These are phyloP conservation scores for Eimeria maxima DNA, from an alignment of 169 alveolate genomes.

Conservation along the genomic window DNA sequence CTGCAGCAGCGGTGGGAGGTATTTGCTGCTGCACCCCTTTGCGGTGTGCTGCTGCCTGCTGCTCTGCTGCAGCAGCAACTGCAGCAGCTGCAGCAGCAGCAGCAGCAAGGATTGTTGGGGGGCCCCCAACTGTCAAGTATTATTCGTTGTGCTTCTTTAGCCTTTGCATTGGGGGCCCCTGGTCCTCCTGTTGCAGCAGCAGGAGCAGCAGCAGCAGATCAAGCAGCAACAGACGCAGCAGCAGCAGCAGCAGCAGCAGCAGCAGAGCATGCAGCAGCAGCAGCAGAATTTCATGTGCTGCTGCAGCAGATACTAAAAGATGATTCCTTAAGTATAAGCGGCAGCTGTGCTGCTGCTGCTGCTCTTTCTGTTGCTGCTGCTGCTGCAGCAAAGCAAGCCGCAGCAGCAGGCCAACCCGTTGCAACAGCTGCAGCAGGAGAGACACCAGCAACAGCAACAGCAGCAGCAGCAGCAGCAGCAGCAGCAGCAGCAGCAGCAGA, in stretches of 20 bases:
- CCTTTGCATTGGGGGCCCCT: not conserved
- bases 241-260: too few species aligned
- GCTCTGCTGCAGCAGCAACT: not conserved
- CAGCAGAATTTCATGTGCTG: not conserved
- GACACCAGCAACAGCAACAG: slow-evolving; percentile 10
- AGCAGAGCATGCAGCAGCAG: too few species aligned
- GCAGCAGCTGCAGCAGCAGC: slow-evolving; percentile 17
- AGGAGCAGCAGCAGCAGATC: not conserved
- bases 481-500: too few species aligned
- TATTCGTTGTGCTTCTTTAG: not conserved
- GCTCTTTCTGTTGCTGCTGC: slow-evolving; percentile 9
- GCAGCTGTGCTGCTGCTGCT: not conserved
- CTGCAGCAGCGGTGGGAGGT: slow-evolving; percentile 17
- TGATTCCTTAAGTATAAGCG: not conserved
- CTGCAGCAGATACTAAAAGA: not conserved
- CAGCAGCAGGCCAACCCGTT: not conserved
- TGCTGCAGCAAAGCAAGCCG: not conserved
- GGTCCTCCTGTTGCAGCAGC: not conserved
- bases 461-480: too few species aligned
- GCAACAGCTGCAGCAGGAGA: slow-evolving; percentile 37
- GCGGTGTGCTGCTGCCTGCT: slow-evolving; percentile 20
- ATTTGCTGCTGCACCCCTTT: slow-evolving; percentile 27
- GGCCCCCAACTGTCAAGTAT: not conserved
- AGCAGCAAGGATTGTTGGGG: not conserved
- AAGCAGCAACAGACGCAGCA: too few species aligned